A percentile compares a stretch with the other conserved stretches of the same genome.
Conservation (phyloP, 2,329 filamentous ascomycete species). For the Gaeumannomyces sp. region DNA sequence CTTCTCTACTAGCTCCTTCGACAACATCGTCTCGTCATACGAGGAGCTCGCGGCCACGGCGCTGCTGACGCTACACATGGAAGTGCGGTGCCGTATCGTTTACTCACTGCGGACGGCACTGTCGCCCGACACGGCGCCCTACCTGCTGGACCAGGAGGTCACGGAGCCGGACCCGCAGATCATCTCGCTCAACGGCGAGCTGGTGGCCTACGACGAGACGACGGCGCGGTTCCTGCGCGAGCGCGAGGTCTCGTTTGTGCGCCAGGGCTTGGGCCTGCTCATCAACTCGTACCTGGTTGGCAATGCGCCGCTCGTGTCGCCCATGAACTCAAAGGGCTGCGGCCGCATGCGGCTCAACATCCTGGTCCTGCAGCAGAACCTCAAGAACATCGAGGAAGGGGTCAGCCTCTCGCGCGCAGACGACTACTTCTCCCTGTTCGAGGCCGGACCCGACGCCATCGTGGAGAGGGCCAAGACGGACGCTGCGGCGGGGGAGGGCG, state of each 20-base stretch:
- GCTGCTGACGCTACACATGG: constrained; percentile 80
- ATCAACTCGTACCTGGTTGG: constrained; percentile 74
- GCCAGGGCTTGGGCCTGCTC: constrained; percentile 67
- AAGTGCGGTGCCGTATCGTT: constrained; percentile 79
- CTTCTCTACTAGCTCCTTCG: constrained; percentile 60
- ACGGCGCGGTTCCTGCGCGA: constrained; percentile 65
- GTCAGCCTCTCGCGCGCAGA: constrained; percentile 58
- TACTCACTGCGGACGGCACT: constrained; percentile 64
- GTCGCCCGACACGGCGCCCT: constrained; percentile 55
- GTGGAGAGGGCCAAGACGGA: constrained; percentile 53
- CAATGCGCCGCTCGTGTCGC: constrained; percentile 62
- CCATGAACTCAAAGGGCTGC: constrained; percentile 79
- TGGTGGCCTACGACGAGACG: constrained; percentile 84
- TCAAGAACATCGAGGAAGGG: constrained; percentile 81
- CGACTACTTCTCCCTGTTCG: constrained; percentile 65
- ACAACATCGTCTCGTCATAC: constrained; percentile 77
- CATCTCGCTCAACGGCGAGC: constrained; percentile 73
- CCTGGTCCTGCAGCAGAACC: constrained; percentile 88
- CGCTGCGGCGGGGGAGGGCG: constrained; percentile 28
- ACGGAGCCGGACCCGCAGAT: constrained; percentile 74
- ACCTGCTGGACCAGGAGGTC: constrained; percentile 64
- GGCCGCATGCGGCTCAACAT: constrained; percentile 91
- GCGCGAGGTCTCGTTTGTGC: constrained; percentile 68
- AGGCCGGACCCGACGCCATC: constrained; percentile 57
- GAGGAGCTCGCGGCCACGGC: constrained; percentile 72